phyloP scores from a whole-genome alignment of 345 rosid genomes.

The Sapria himalayana region DNA sequence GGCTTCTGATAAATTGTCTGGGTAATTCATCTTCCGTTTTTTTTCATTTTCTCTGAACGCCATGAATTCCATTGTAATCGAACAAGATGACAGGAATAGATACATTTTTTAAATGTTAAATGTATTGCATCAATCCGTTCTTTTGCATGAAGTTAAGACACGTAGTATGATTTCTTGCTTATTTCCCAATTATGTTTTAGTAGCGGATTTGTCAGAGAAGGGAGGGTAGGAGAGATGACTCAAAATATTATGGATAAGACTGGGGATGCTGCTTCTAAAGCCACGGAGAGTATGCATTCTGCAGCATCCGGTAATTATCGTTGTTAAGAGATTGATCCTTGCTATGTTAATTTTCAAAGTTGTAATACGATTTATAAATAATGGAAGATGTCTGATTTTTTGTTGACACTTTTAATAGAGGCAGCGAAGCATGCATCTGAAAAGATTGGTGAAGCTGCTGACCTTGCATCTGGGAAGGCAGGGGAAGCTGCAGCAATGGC shows the following conservation, averaged over 20 bases:
- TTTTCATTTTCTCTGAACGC: background rate
- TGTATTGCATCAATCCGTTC: no score
- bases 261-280: constrained; percentile 16
- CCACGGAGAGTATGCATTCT: constrained; percentile 11
- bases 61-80: background rate
- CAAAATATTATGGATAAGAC: constrained; percentile 11
- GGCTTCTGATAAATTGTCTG: constrained; percentile 12
- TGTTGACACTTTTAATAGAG: constrained; percentile 5
- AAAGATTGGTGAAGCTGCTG: constrained; percentile 12
- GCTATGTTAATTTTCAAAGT: background rate
- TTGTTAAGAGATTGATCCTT: background rate
- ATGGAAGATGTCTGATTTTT: background rate
- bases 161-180: no score
- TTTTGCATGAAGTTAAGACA: no score
- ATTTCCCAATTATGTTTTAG: no score
- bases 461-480: constrained; percentile 8
- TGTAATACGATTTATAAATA: background rate
- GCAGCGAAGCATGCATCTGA: constrained; percentile 13
- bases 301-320: constrained; percentile 14
- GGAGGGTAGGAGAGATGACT: constrained; percentile 6
- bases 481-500: constrained; percentile 8
- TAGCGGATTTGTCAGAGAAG: constrained; percentile 9
- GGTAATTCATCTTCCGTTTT: constrained; percentile 10
- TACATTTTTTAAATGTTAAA: no score
- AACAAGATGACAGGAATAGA: background rate